Conservation (phyloP, 768 basidiomycete genomes). For the Hypholoma sublateritium region DNA sequence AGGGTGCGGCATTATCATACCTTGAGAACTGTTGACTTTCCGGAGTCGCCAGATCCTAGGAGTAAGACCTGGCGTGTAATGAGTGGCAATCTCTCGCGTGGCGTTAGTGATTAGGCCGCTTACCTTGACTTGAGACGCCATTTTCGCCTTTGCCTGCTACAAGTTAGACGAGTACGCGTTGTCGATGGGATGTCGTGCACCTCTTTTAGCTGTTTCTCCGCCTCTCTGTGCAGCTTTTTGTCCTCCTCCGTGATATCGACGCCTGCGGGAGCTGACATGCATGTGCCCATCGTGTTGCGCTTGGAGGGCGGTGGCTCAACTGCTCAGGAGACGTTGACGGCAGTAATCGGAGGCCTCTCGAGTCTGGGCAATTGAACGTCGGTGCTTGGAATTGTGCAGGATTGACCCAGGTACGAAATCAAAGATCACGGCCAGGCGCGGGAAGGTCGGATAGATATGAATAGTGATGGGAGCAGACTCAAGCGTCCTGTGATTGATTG, state of each 20-base stretch:
- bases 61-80: slow-evolving; percentile 64
- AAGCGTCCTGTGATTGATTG: not conserved
- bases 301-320: not conserved
- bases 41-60: slow-evolving; percentile 90
- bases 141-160: slow-evolving; percentile 66
- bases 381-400: not conserved
- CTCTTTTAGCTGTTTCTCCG: slow-evolving; percentile 78
- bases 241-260: slow-evolving; percentile 71
- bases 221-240: slow-evolving; percentile 61
- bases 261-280: slow-evolving; percentile 61
- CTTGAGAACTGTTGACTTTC: slow-evolving; percentile 92
- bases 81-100: slow-evolving; percentile 2
- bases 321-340: too few relatives aligned
- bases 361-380: not conserved
- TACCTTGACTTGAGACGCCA: slow-evolving; percentile 79
- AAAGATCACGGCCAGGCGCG: not conserved
- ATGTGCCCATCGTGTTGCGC: slow-evolving; percentile 64
- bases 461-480: not conserved
- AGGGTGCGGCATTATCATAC: slow-evolving; percentile 30
- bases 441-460: not conserved
- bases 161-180: slow-evolving; percentile 2
- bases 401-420: not conserved
- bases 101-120: slow-evolving; percentile 7
- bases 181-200: slow-evolving; percentile 35
- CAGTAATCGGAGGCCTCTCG: too few relatives aligned